Base-by-base conservation (phyloP, 768 basidiomycete species). In the Mycena capillaripes region DNA sequence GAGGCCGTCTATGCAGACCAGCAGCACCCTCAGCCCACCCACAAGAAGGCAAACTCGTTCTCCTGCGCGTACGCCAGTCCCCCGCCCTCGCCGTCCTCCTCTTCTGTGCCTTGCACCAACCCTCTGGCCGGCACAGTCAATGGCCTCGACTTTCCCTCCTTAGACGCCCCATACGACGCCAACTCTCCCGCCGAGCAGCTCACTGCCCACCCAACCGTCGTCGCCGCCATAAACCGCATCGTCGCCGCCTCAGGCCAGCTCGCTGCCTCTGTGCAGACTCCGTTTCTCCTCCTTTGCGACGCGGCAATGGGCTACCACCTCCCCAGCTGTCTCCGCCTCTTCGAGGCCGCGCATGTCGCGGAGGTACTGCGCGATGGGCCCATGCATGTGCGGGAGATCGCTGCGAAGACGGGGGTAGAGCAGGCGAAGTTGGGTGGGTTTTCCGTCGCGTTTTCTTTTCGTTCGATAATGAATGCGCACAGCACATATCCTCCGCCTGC, bases 301-400 rank as follows among this genome's bases (percentile, higher is more conserved):
- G 92, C 92, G 3, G 81, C 85, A 19, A 92, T 93, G 90, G 88
- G 86, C 92, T 94, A 93, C 76, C 91, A 93, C 76, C 84, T 95
- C 21, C 92, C 94, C 0, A 89, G 92, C 5, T 94, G 92, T 77
- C 84, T 95, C 80, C 89, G 93, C 23, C 85, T 95, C 36, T 79
- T 95, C 19, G 93, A 95, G 78, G 90, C 91, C 4, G 88, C 92
- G 1, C 91, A 94, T 76, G 86, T 89, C 30, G 87, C 88, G 9
- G 94, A 95, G 77, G 88, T 94, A 17, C 83, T 95, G 1, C 88
- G 91, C 12, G 91, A 90, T 66, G 92, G 91, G 2, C 84, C 88
- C 0, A 70, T 89, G 69, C 89, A 89, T 75, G 89, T 89, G 32
- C 77, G 85, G 19, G 76, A 76, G 36, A 85, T 91, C 59, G 87